Percentiles rank a stretch among this genome's conserved stretches.
Evolutionary conservation across 2,329 filamentous ascomycete genomes (phyloP).

Genomic region (Botrytis fragariae): DNA sequence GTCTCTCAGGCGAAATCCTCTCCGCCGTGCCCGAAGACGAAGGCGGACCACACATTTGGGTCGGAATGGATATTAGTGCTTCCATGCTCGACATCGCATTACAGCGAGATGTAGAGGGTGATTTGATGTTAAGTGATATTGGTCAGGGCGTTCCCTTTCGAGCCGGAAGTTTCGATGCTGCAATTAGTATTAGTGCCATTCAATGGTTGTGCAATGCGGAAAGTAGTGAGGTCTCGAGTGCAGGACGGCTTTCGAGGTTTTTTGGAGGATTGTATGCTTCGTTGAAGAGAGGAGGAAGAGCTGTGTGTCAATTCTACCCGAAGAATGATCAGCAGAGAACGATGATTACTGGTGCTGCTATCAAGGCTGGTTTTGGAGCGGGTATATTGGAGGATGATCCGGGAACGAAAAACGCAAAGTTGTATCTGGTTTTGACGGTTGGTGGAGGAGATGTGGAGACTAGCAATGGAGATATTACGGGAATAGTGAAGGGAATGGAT

Average conservation of each 20-base stretch:
- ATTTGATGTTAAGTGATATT: constrained; percentile 91
- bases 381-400: constrained; percentile 94
- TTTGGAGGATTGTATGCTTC: constrained; percentile 90
- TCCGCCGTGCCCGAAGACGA: constrained; percentile 66
- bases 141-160: constrained; percentile 95
- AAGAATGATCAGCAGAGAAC: constrained; percentile 88
- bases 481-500: constrained; percentile 85
- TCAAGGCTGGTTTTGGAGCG: constrained; percentile 92
- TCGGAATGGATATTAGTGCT: constrained; percentile 94
- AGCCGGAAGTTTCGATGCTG: constrained; percentile 88
- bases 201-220: constrained; percentile 99
- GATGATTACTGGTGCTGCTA: constrained; percentile 89
- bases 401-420: constrained; percentile 92
- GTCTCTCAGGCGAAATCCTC: constrained; percentile 90
- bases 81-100: constrained; percentile 97
- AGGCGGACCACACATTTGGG: constrained; percentile 86
- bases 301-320: constrained; percentile 97
- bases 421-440: constrained; percentile 93
- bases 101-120: constrained; percentile 87
- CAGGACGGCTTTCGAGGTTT: constrained; percentile 76
- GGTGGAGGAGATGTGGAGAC: constrained; percentile 56
- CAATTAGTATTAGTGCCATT: constrained; percentile 92
- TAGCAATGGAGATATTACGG: constrained; percentile 71
- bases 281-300: constrained; percentile 77
- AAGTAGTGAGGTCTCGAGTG: constrained; percentile 76